These are phyloP conservation scores for Silene latifolia DNA, from an alignment of 148 eudicot species.

Conservation along the genomic window DNA sequence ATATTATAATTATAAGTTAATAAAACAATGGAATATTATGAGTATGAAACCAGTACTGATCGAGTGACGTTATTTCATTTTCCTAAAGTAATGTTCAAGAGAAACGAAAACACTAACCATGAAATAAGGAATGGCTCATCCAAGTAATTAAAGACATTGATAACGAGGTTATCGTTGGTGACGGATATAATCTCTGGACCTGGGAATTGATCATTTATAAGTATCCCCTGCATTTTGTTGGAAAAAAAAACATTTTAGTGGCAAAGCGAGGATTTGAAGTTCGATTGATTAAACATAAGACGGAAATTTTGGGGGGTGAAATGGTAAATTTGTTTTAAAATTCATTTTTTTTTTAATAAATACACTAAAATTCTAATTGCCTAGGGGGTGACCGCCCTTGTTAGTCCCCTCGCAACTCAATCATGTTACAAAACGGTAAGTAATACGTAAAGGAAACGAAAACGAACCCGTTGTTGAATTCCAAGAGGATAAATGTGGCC, in stretches of 20 bases:
- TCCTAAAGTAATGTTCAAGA: background rate
- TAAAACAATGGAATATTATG: background rate
- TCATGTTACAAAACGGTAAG: background rate
- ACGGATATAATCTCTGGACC: slow-evolving; percentile 66
- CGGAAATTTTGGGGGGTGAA: no score
- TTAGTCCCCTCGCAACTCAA: no score
- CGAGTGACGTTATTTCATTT: no score
- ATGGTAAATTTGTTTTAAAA: no score
- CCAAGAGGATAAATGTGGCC: slow-evolving; percentile 54
- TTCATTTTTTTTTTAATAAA: no score
- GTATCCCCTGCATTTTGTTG: slow-evolving; percentile 53
- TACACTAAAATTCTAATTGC: no score
- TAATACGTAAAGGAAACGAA: background rate
- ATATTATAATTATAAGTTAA: background rate
- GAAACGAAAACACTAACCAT: slow-evolving; percentile 38
- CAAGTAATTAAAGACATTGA: slow-evolving; percentile 59
- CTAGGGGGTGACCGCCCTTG: no score
- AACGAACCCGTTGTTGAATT: slow-evolving; percentile 38
- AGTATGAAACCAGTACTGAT: no score
- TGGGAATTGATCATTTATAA: slow-evolving; percentile 76
- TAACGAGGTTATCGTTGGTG: slow-evolving; percentile 69
- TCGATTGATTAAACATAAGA: no score
- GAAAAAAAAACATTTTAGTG: background rate
- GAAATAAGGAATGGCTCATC: slow-evolving; percentile 76
- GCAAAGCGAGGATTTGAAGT: background rate